Conservation (phyloP, 1,139 yeast genomes). For the Sugiyamaella neomexicana region DNA sequence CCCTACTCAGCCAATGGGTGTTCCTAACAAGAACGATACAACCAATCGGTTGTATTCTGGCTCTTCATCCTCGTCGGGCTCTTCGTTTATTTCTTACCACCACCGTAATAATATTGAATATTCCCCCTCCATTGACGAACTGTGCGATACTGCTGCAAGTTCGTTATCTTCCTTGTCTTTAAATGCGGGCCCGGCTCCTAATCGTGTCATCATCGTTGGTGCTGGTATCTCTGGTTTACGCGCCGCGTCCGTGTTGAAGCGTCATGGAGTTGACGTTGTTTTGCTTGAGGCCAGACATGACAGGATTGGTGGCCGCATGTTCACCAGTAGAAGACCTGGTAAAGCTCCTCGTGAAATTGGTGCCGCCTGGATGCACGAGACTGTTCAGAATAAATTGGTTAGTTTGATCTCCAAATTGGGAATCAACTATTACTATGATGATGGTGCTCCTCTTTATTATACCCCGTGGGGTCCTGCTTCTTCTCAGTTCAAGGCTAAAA, state of each 20-base stretch:
- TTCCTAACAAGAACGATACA: background rate
- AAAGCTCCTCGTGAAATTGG: constrained; percentile 42
- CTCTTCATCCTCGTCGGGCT: constrained; percentile 11
- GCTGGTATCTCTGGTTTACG: constrained; percentile 79
- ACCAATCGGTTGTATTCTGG: background rate
- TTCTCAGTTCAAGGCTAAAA: constrained; percentile 43
- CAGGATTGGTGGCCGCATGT: constrained; percentile 58
- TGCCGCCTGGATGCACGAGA: constrained; percentile 86
- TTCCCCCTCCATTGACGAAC: constrained; percentile 14
- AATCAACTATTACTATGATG: constrained; percentile 49
- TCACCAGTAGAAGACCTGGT: constrained; percentile 40
- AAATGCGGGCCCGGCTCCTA: constrained; percentile 15
- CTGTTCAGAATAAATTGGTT: constrained; percentile 62
- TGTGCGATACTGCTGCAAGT: constrained; percentile 18
- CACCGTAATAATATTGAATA: constrained; percentile 17
- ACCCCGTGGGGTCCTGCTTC: constrained; percentile 37
- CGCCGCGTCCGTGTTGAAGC: constrained; percentile 59
- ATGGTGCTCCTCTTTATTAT: constrained; percentile 42
- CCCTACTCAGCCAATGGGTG: constrained; percentile 11
- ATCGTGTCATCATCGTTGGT: constrained; percentile 57
- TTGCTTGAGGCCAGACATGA: constrained; percentile 54
- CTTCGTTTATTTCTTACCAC: constrained; percentile 13
- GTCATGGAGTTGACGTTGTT: constrained; percentile 46
- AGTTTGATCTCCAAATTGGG: constrained; percentile 51
- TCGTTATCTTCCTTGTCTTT: constrained; percentile 21